Evolutionary conservation across 2,329 filamentous ascomycete genomes (phyloP), one percentile per base, ranked within the genome.

Genomic region (Fusarium xyrophilum): DNA sequence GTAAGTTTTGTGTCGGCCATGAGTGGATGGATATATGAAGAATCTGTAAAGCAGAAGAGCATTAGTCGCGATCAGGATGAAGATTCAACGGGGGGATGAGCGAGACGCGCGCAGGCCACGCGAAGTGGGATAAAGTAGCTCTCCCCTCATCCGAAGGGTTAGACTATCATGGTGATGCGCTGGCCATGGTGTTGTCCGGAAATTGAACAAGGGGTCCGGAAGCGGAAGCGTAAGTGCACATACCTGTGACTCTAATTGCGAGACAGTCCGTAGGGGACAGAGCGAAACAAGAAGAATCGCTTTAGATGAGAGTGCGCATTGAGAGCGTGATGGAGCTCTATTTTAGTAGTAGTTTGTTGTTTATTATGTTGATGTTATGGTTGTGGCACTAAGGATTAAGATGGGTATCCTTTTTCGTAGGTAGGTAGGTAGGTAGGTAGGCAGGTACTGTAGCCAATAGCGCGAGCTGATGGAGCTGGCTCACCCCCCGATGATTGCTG

Each of bases 1-100:
- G 83, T 85, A 75, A 88, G 82, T 77, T 82, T 86, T 57, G 60
- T 73, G 73, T 88, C 86, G 73, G 84, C 83, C 85, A 88, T 83
- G 75, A 53, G 66, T 60, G 65, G 58, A 51, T 60, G 65, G 58
- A 51, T 52, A 36, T 56, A 56, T 53, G 53, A 54, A 63, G 70
- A 67, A 71, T 72, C 72, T 74, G 46, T 13, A 44, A 13, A 57
- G 30, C 25, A 38, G 35, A 12, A 27, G n/a, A 13, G 19, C 14
- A 55, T 71, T 57, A 66, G 68, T 58, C 51, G 50, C 47, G 47
- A 48, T 55, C 44, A 42, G 42, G 50, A 63, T 19, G 33, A 30
- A 44, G 54, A 62, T 50, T 33, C 21, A 30, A 56, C 47, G 42
- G 56, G 39, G 33, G 59, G 47, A 38, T 32, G 32, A 35, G 44